phyloP scores from a whole-genome alignment of 2,329 filamentous ascomycete genomes.

The Pleurostoma richardsiae region DNA sequence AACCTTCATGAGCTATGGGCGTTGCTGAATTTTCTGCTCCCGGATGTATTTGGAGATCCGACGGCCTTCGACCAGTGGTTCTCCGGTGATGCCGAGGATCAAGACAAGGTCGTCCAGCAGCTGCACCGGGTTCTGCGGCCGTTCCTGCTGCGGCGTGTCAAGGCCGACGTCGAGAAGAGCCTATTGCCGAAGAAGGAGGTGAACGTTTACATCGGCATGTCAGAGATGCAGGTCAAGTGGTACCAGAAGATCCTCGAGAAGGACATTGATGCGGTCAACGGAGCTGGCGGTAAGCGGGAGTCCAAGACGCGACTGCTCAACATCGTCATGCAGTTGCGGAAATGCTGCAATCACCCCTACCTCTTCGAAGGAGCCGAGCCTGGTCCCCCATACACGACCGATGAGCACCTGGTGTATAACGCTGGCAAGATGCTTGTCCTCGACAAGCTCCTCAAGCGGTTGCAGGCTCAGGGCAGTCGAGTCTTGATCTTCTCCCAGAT shows the following conservation, averaged over 20 bases:
- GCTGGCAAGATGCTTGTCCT: conserved; percentile 97
- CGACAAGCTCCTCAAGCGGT: conserved; percentile 80
- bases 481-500: conserved; percentile 99
- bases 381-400: conserved; percentile 94
- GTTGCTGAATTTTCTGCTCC: conserved; percentile 92
- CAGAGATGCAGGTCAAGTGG: conserved; percentile 98
- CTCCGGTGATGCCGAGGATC: conserved; percentile 81
- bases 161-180: conserved; percentile 97
- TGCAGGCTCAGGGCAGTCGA: conserved; percentile 82
- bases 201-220: conserved; percentile 97
- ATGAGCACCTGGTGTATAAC: conserved; percentile 91
- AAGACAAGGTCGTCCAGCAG: conserved; percentile 94
- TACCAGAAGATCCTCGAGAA: conserved; percentile 99
- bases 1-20: conserved; percentile 98
- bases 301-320: conserved; percentile 96
- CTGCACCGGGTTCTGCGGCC: conserved; percentile 88
- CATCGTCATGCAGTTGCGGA: conserved; percentile 98
- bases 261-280: conserved; percentile 97
- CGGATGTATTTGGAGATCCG: conserved; percentile 94
- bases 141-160: conserved; percentile 92
- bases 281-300: conserved; percentile 91
- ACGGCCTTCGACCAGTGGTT: conserved; percentile 99
- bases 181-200: conserved; percentile 95
- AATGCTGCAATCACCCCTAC: conserved; percentile 98
- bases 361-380: conserved; percentile 97